Percentiles rank a stretch among this genome's conserved stretches.
phyloP scores from a whole-genome alignment of 1,139 yeast genomes.

The Candida sanyaensis region DNA sequence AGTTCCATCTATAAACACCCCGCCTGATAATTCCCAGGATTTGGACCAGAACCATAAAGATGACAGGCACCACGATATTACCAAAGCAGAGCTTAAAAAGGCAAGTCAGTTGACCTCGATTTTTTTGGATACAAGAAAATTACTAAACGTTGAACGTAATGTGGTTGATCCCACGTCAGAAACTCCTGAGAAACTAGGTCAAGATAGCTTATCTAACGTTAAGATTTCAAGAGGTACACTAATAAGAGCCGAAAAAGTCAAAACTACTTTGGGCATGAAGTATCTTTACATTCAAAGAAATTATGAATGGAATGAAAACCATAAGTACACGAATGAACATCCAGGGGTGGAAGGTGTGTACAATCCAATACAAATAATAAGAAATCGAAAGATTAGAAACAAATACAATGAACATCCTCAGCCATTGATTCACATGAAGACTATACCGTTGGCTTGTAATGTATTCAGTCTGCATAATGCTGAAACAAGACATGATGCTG shows the following conservation, averaged over 20 bases:
- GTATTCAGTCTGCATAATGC: conserved; percentile 47
- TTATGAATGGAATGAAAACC: conserved; percentile 22
- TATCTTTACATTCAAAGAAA: conserved; percentile 49
- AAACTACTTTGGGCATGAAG: conserved; percentile 50
- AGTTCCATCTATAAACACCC: not conserved
- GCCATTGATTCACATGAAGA: conserved; percentile 28
- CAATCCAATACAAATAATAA: conserved; percentile 77
- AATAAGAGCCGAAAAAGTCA: conserved; percentile 55
- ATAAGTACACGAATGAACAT: conserved; percentile 21
- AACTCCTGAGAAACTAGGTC: not conserved
- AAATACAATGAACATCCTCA: conserved; percentile 45
- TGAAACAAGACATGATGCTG: conserved; percentile 18
- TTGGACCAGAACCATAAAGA: not conserved
- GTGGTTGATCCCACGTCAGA: conserved; percentile 28
- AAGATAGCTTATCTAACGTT: conserved; percentile 5
- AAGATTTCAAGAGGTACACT: conserved; percentile 39
- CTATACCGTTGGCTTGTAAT: conserved; percentile 54
- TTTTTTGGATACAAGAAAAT: conserved; percentile 43
- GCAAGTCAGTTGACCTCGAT: conserved; percentile 46
- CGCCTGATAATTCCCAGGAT: not conserved
- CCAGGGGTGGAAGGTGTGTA: conserved; percentile 66
- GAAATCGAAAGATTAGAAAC: conserved; percentile 63
- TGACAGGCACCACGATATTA: not conserved
- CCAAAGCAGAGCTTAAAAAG: conserved; percentile 28
- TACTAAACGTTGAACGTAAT: conserved; percentile 44